Percentiles rank a stretch among this genome's conserved stretches.
phyloP scores from a whole-genome alignment of 2,329 filamentous ascomycete genomes.

The Cyclaneusma minus region DNA sequence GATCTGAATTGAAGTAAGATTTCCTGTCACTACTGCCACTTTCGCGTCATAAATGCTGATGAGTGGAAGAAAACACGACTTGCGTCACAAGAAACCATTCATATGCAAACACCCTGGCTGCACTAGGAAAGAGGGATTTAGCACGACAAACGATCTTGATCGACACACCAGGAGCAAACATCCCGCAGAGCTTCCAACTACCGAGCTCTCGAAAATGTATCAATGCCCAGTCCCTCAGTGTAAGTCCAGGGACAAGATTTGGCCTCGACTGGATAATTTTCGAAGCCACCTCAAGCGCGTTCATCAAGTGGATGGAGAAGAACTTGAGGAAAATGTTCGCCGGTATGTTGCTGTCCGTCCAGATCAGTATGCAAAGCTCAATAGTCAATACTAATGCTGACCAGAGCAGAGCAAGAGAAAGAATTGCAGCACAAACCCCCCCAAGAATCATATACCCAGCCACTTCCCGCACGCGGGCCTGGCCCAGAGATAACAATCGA shows the following conservation, averaged over 20 bases:
- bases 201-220: slow-evolving; percentile 34
- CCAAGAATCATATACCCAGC: no score
- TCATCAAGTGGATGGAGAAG: slow-evolving; percentile 32
- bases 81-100: slow-evolving; percentile 53
- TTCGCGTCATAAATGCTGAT: slow-evolving; percentile 11
- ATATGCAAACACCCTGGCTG: slow-evolving; percentile 45
- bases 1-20: slow-evolving; percentile 38
- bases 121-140: slow-evolving; percentile 48
- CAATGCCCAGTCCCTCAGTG: slow-evolving; percentile 44
- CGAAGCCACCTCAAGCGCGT: slow-evolving; percentile 59
- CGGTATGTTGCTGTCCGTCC: slow-evolving; percentile 25
- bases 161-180: slow-evolving; percentile 66
- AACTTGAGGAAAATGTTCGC: slow-evolving; percentile 27
- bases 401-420: no score
- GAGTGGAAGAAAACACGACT: slow-evolving; percentile 51
- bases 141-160: slow-evolving; percentile 67
- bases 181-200: slow-evolving; percentile 24
- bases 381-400: slow-evolving; percentile 2
- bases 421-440: no score
- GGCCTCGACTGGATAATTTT: slow-evolving; percentile 79
- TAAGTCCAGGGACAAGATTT: slow-evolving; percentile 47
- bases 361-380: no score
- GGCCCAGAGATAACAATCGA: no score
- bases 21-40: not conserved
- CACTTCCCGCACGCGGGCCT: no score